Base-by-base conservation (phyloP, 306 rosid genomes). In the Inga oerstediana region DNA sequence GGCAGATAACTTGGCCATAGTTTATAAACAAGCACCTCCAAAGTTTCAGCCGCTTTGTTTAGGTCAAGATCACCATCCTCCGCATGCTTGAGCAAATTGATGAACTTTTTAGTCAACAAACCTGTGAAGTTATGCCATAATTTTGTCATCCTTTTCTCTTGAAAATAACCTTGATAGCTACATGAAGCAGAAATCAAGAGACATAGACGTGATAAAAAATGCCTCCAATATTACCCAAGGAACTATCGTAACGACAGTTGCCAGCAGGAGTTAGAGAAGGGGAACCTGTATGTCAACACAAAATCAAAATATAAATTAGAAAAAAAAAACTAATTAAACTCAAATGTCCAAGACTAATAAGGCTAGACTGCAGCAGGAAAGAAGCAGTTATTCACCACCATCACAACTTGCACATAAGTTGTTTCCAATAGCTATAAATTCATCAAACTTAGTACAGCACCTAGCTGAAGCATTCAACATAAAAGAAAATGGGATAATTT, bases 11-110 rank as follows among this genome's bases (percentile, higher is more conserved):
- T 73, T 44, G 49, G 37, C 68, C 56, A 49, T 39, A 76, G 46
- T 69, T 32, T 76, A 73, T 59, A 61, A 82, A 74, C 49, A 49
- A 56, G 81, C 72, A 94, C 99, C 97, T 92, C 93, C 87, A 97
- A 88, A 68, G 97, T 97, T 79, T 94, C 97, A 61, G 99, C 99
- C 69, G 99, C 98, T 86, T 94, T 88, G 87, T 94, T 97, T 76
- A 97, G 94, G 83, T 97, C 99, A 78, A 97, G 99, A 87, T 86
- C 91, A 74, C 98, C 98, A 88, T 90, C 98, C 82, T 94, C 97
- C 39, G 99, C 95, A 71, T 88, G 95, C 91, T 94, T 97, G 81
- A 92, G 87, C 91, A 97, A 90, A 92, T 88, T 87, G 93, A 97
- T 91, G 85, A 97, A 97, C 86, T 94, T 97, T 83, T 91, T 97